Evolutionary conservation across 441 rosid genomes (phyloP).

Genomic region (Gossypium gossypioides): DNA sequence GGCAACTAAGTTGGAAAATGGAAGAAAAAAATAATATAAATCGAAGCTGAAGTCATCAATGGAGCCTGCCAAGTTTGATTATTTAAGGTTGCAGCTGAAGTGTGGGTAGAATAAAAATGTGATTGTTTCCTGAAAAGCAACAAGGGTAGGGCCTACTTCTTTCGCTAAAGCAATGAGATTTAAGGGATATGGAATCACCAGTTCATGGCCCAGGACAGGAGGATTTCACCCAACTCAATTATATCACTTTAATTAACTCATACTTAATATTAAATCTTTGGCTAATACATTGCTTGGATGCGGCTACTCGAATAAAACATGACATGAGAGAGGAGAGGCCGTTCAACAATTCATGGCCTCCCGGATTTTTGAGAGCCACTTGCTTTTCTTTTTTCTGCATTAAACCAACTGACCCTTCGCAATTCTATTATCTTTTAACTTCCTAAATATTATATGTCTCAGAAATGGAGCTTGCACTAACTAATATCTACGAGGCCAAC

Average conservation of each 20-base stretch:
- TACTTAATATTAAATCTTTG: neutral
- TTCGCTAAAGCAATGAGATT: constrained; percentile 18
- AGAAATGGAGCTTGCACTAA: too few species aligned
- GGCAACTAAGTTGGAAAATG: neutral
- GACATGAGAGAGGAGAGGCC: constrained; percentile 2
- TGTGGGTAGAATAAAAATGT: neutral
- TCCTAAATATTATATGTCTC: too few species aligned
- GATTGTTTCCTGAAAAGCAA: constrained; percentile 1
- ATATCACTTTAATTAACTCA: neutral
- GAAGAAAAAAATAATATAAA: neutral
- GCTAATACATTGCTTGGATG: constrained; percentile 13
- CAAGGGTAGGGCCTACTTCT: constrained; percentile 38
- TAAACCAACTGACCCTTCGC: neutral
- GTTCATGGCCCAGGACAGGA: neutral
- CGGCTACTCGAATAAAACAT: constrained; percentile 19
- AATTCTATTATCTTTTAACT: neutral
- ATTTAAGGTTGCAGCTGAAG: neutral
- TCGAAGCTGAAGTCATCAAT: neutral
- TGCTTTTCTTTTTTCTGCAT: neutral
- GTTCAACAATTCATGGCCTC: neutral
- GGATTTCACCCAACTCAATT: constrained; percentile 1
- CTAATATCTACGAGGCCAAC: too few species aligned
- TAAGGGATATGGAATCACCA: constrained; percentile 7
- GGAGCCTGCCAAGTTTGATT: neutral
- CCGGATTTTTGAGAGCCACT: constrained; percentile 23